Conservation (phyloP, 306 rosid genomes). For the Herpetospermum pedunculosum region DNA sequence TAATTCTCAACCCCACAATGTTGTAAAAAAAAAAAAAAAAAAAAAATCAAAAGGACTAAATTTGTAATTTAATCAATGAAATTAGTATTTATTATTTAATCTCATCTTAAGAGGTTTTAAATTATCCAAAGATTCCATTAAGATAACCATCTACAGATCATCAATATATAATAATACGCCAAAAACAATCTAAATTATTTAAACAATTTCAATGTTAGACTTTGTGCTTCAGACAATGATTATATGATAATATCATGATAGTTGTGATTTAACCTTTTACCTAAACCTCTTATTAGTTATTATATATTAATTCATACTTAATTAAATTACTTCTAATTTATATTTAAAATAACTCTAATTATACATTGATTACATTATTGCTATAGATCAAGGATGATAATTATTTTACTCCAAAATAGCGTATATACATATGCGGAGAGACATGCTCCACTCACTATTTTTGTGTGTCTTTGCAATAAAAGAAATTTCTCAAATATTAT, state of each 20-base stretch:
- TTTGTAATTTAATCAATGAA: too few relatives aligned
- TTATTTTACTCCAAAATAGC: background rate
- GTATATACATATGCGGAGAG: background rate
- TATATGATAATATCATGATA: background rate
- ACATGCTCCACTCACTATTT: background rate
- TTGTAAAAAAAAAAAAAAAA: too few relatives aligned
- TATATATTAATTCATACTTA: background rate
- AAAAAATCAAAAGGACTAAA: too few relatives aligned
- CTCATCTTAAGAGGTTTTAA: background rate
- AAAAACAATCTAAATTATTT: background rate
- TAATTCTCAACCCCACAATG: too few relatives aligned
- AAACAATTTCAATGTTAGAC: background rate
- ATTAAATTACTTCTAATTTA: background rate
- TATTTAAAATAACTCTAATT: background rate
- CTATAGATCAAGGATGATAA: background rate
- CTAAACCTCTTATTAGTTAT: background rate
- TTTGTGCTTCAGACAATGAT: background rate
- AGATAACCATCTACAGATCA: background rate
- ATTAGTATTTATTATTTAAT: slow-evolving; percentile 8
- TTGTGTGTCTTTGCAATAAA: background rate
- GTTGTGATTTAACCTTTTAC: background rate
- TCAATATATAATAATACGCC: background rate
- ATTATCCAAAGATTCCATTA: background rate
- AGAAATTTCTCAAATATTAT: background rate
- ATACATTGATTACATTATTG: background rate